Percentiles rank a stretch among this genome's conserved stretches.
These are phyloP conservation scores for Podaxis mareebaensis DNA, from an alignment of 768 basidiomycete species.

Conservation along the genomic window DNA sequence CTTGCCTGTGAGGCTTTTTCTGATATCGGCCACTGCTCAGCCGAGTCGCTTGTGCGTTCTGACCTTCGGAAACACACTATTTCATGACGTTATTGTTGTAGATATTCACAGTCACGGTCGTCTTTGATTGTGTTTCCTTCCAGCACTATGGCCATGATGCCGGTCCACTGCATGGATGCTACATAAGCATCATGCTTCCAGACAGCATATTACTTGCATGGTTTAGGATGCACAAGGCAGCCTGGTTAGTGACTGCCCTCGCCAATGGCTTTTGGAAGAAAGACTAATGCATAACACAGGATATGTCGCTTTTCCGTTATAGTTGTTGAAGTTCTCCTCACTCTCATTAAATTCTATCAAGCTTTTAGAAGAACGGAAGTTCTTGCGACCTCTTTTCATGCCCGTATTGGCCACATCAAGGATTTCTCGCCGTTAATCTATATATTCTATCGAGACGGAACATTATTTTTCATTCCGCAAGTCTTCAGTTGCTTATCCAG, in stretches of 20 bases:
- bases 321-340: neutral
- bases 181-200: neutral
- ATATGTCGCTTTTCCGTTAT: neutral
- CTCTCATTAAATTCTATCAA: neutral
- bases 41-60: neutral
- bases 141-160: neutral
- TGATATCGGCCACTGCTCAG: neutral
- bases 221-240: neutral
- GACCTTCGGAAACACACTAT: neutral
- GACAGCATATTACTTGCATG: neutral
- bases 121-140: neutral
- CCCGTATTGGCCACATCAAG: neutral
- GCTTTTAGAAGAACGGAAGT: neutral
- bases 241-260: neutral
- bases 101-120: neutral
- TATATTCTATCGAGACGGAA: constrained; percentile 2
- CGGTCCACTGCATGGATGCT: neutral
- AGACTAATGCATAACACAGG: neutral
- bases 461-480: constrained; percentile 3
- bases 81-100: neutral
- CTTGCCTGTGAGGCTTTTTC: neutral
- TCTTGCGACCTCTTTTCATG: neutral
- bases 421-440: neutral
- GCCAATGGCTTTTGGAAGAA: neutral
- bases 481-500: neutral